These are phyloP conservation scores for Alternaria ventricosa DNA, from an alignment of 2,329 filamentous ascomycete genomes.

Conservation along the genomic window DNA sequence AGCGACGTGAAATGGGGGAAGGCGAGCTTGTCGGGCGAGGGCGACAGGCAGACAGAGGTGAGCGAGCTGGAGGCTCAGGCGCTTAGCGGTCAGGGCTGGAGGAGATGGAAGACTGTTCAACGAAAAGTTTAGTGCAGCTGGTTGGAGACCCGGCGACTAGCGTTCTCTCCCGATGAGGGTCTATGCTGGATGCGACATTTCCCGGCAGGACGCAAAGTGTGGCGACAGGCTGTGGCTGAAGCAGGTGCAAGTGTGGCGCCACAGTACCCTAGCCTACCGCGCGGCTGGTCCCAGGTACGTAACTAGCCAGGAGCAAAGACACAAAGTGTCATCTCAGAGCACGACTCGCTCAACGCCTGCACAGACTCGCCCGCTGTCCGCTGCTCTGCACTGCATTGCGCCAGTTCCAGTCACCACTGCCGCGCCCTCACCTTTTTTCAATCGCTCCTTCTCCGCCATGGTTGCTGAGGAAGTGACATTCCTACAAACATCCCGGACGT, in stretches of 20 bases:
- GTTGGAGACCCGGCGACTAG: constrained; percentile 27
- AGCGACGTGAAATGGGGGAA: constrained; percentile 2
- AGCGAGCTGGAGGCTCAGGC: constrained; percentile 27
- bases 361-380: background rate
- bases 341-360: constrained; percentile 3
- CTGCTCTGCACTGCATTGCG: constrained; percentile 5
- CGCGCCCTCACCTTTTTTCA: constrained; percentile 4
- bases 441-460: constrained; percentile 32
- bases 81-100: constrained; percentile 18
- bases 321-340: constrained; percentile 32
- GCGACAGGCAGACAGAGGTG: background rate
- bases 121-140: constrained; percentile 36
- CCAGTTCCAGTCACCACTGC: constrained; percentile 9
- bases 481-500: constrained; percentile 18
- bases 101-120: constrained; percentile 36
- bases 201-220: background rate
- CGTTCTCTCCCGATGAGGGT: constrained; percentile 14
- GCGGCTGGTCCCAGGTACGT: constrained; percentile 23
- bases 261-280: constrained; percentile 3
- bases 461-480: constrained; percentile 26
- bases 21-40: background rate
- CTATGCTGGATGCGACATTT: constrained; percentile 13
- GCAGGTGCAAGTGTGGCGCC: background rate
- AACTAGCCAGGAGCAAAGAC: constrained; percentile 29
- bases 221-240: background rate